Evolutionary conservation across 2,329 filamentous ascomycete species (phyloP), one percentile per base, ranked within the genome.

Genomic region (Hymenoscyphus infarciens): DNA sequence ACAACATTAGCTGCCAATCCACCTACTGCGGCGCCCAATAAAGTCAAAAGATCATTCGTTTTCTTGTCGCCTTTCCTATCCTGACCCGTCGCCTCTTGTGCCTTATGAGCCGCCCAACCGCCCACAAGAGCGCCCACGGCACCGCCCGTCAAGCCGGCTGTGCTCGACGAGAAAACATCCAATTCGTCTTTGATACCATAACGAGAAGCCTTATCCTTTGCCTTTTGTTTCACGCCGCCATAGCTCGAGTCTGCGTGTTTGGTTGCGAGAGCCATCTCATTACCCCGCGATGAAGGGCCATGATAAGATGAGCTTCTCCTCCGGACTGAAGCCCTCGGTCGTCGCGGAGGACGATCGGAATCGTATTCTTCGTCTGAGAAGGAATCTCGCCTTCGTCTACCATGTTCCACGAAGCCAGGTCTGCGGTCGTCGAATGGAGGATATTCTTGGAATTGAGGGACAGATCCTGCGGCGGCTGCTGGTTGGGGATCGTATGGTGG

Each of bases 71-170:
- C 62, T 54, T 62, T 38, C 29, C 49, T 59, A 25, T 68, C 62
- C 57, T 60, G 66, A 57, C 60, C 63, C 42, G 59, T 66, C 16
- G 66, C 61, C 55, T 63, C 39, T 38, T 68, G 66, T 7, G 67
- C 70, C 45, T 72, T 69, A 2, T 67, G 66, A 6, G 67, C 62
- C 3, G 67, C 70, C 71, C 70, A 72, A 15, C 70, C 71, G 1
- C 67, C 71, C 1, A 70, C 60, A 16, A 69, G 49, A 2, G 70
- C 71, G 5, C 70, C 71, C 1, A 68, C 61, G 7, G 68, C 69
- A 19, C 64, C 64, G 1, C 65, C 70, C 1, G 64, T 59, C 0
- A 71, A 22, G 1, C 70, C 71, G 5, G 31, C 61, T 1, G 65
- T 66, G 19, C 61, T 67, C 16, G 63, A 62, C 3, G 68, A 70